Percentiles rank a stretch among this genome's conserved stretches.
These are phyloP conservation scores for Acanthamoeba lugdunensis DNA, from an alignment of 208 protist species.

Conservation along the genomic window DNA sequence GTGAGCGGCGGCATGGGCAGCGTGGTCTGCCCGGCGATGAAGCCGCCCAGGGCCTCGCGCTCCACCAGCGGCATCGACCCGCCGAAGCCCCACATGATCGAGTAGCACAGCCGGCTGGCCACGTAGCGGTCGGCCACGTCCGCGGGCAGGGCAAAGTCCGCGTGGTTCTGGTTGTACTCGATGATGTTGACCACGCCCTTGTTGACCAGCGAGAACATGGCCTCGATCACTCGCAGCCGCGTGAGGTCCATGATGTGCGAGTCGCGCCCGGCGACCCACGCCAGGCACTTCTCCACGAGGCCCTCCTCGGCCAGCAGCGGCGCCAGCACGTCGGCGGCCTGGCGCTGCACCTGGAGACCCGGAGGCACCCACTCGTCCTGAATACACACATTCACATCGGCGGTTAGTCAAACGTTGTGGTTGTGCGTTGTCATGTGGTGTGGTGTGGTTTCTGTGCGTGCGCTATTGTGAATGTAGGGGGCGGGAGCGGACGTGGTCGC, in stretches of 20 bases:
- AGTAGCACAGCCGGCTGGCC: conserved; percentile 90
- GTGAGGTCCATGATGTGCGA: conserved; percentile 96
- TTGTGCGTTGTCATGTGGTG: no score
- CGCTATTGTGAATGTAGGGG: neutral
- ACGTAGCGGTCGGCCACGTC: conserved; percentile 88
- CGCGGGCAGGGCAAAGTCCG: conserved; percentile 86
- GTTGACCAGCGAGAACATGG: conserved; percentile 93
- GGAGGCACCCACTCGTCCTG: conserved; percentile 59
- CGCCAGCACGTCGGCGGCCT: conserved; percentile 89
- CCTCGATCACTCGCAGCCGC: conserved; percentile 90
- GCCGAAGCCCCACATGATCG: conserved; percentile 95
- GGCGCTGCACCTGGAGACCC: conserved; percentile 89
- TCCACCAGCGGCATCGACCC: conserved; percentile 83
- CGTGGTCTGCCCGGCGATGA: conserved; percentile 3
- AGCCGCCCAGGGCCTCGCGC: conserved; percentile 82
- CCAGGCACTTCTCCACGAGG: conserved; percentile 89
- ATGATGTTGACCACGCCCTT: conserved; percentile 91
- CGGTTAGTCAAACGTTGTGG: no score
- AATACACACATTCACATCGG: neutral
- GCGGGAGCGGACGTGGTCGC: neutral
- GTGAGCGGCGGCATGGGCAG: neutral
- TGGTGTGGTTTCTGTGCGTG: no score
- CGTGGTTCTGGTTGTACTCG: conserved; percentile 91
- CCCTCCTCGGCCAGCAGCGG: conserved; percentile 89
- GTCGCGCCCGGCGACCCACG: conserved; percentile 81